Evolutionary conservation across 495 filamentous ascomycete genomes (phyloP).

Genomic region (Penicillium psychrofluorescens): DNA sequence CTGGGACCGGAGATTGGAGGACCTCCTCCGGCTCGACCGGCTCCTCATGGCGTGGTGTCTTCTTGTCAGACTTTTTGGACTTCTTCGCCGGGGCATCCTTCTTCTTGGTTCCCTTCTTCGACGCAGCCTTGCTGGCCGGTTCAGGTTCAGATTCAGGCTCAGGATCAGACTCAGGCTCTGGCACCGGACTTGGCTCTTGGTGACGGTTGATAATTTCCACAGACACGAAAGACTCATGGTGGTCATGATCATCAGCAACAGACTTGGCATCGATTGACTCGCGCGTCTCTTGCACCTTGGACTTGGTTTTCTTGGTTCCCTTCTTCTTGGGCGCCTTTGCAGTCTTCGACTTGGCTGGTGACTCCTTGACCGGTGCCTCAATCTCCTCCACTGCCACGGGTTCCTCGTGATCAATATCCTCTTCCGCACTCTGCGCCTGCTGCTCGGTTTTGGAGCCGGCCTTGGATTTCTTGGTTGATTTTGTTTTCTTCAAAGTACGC

Average conservation of each 20-base stretch:
- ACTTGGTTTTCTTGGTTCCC: constrained; percentile 18
- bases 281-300: constrained; percentile 15
- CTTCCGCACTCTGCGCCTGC: neutral
- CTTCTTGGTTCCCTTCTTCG: constrained; percentile 29
- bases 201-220: constrained; percentile 29
- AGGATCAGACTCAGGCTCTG: neutral
- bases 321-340: constrained; percentile 21
- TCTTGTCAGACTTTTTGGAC: constrained; percentile 40
- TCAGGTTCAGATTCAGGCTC: constrained; percentile 24
- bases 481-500: constrained; percentile 27
- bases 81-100: constrained; percentile 40
- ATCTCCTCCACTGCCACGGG: constrained; percentile 19
- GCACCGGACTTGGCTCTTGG: constrained; percentile 12
- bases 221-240: constrained; percentile 32
- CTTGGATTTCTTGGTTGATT: constrained; percentile 32
- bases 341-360: constrained; percentile 10
- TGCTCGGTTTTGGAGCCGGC: constrained; percentile 11
- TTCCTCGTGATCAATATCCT: constrained; percentile 2
- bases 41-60: constrained; percentile 15
- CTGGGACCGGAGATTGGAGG: constrained; percentile 2
- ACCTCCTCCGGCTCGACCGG: constrained; percentile 12
- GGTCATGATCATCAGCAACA: constrained; percentile 16
- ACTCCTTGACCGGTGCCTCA: constrained; percentile 18
- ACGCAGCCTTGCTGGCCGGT: constrained; percentile 14
- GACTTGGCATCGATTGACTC: constrained; percentile 21